Percentiles rank a stretch among this genome's conserved stretches.
Conservation (phyloP, 75 land plant species). For the Selaginella moellendorffii region DNA sequence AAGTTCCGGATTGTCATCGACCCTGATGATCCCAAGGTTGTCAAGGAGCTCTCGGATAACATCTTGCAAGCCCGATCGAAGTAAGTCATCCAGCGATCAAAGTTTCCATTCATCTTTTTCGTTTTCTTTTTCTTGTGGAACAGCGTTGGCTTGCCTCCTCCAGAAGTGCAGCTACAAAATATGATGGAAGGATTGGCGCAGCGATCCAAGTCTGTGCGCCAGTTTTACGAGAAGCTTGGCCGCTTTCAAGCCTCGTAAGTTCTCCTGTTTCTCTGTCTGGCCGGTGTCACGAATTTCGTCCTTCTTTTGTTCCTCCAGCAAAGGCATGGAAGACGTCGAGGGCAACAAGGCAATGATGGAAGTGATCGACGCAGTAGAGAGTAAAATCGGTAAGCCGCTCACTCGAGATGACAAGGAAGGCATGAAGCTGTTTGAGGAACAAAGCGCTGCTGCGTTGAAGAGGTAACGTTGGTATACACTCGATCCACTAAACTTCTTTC, state of each 20-base stretch:
- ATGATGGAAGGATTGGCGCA: not conserved
- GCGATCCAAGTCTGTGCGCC: not conserved
- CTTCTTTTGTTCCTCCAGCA: not conserved
- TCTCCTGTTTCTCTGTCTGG: not conserved
- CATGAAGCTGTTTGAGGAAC: not conserved
- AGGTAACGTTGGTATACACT: too few relatives aligned
- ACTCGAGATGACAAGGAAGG: not conserved
- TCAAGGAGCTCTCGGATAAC: not conserved
- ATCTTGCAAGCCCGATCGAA: not conserved
- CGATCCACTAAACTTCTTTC: not conserved
- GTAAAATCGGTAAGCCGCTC: not conserved
- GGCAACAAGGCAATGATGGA: not conserved
- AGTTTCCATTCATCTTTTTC: not conserved
- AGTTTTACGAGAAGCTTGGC: not conserved
- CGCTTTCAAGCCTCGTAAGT: not conserved
- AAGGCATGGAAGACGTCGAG: not conserved
- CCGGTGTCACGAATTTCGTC: too few relatives aligned
- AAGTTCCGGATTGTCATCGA: not conserved
- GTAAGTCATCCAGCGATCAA: not conserved
- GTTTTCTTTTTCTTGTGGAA: too few relatives aligned
- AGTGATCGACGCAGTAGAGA: not conserved
- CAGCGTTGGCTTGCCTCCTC: not conserved
- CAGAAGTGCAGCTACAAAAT: not conserved
- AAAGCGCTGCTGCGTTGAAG: not conserved
- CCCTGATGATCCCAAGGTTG: not conserved